A percentile compares a stretch with the other conserved stretches of the same genome.
These are phyloP conservation scores for Guadua angustifolia DNA, from an alignment of 176 grass and related monocot species.

Conservation along the genomic window DNA sequence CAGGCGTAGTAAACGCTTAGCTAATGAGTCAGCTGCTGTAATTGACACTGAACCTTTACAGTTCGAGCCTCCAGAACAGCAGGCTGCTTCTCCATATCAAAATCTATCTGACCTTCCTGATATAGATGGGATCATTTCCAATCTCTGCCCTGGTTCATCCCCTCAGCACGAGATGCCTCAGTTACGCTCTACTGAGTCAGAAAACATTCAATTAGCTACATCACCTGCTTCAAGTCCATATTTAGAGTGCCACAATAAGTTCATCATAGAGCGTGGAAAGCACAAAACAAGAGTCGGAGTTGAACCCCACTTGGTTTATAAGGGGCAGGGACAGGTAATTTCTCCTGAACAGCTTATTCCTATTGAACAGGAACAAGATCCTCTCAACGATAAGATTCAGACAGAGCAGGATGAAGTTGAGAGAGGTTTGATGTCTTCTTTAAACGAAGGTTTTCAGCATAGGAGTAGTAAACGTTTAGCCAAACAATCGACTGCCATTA, in stretches of 20 bases:
- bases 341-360: too few relatives aligned
- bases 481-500: background rate
- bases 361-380: background rate
- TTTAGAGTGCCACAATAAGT: too few relatives aligned
- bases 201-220: too few relatives aligned
- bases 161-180: slow-evolving; percentile 30
- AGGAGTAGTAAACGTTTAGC: background rate
- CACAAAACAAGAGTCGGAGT: too few relatives aligned
- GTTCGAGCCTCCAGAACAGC: too few relatives aligned
- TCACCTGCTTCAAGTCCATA: too few relatives aligned
- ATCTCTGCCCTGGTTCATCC: slow-evolving; percentile 17
- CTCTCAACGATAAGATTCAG: background rate
- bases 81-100: slow-evolving; percentile 33
- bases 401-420: background rate
- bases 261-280: too few relatives aligned
- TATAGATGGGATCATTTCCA: slow-evolving; percentile 38
- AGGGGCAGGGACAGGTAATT: too few relatives aligned
- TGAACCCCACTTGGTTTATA: too few relatives aligned
- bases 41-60: too few relatives aligned
- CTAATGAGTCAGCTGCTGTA: background rate
- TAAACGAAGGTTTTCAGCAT: background rate
- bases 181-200: background rate
- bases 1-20: background rate
- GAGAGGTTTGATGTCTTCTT: background rate
- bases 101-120: slow-evolving; percentile 33